phyloP scores from a whole-genome alignment of 2,329 filamentous ascomycete genomes.

The Colletotrichum melonis region DNA sequence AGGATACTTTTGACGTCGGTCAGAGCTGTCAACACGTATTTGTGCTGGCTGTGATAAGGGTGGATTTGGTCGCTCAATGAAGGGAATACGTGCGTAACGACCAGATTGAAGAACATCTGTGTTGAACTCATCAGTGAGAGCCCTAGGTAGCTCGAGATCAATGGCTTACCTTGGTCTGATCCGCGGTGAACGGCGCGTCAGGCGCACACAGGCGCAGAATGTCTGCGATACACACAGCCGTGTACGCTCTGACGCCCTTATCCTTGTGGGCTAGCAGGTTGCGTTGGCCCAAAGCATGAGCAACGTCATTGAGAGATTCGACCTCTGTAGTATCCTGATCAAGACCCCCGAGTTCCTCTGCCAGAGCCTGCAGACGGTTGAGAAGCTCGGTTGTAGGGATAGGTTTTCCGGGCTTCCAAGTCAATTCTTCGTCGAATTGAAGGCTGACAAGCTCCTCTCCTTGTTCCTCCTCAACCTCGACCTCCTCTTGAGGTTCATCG shows the following conservation, averaged over 20 bases:
- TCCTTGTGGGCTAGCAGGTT: slow-evolving; percentile 93
- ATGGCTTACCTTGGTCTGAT: slow-evolving; percentile 83
- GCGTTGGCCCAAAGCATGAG: slow-evolving; percentile 84
- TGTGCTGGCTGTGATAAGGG: slow-evolving; percentile 92
- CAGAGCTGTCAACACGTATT: slow-evolving; percentile 89
- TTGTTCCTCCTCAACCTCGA: slow-evolving; percentile 36
- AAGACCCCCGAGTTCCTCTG: slow-evolving; percentile 84
- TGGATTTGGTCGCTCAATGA: slow-evolving; percentile 87
- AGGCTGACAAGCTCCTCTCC: slow-evolving; percentile 58
- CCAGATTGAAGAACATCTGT: slow-evolving; percentile 92
- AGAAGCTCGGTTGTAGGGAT: slow-evolving; percentile 87
- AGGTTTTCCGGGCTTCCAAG: slow-evolving; percentile 91
- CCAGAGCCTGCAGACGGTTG: slow-evolving; percentile 81
- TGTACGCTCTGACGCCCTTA: slow-evolving; percentile 89
- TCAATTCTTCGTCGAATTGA: slow-evolving; percentile 85
- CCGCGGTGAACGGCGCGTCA: slow-evolving; percentile 90
- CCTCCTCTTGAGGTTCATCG: slow-evolving; percentile 34
- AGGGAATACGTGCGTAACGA: slow-evolving; percentile 85
- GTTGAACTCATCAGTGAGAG: slow-evolving; percentile 24
- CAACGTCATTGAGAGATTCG: slow-evolving; percentile 84
- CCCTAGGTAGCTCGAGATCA: not conserved
- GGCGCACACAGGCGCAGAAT: slow-evolving; percentile 93
- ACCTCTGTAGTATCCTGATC: slow-evolving; percentile 89
- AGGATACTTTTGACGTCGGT: slow-evolving; percentile 95
- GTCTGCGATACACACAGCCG: slow-evolving; percentile 90